These are phyloP conservation scores for Pachysandra terminalis DNA, from an alignment of 164 flowering plant species.

Conservation along the genomic window DNA sequence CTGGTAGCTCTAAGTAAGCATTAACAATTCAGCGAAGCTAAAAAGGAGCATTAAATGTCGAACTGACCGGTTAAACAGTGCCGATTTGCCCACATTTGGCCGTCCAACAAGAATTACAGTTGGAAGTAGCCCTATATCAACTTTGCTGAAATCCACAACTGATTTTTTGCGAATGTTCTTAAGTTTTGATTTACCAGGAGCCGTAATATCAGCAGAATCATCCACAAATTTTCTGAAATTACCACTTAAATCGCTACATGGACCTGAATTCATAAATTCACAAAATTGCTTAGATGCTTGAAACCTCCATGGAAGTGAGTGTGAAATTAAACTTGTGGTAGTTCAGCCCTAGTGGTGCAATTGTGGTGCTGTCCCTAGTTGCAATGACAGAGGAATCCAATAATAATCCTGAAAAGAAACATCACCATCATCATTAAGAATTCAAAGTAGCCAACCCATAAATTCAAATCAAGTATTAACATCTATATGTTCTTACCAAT, in stretches of 20 bases:
- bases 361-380: background rate
- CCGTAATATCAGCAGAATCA: background rate
- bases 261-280: background rate
- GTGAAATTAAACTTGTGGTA: background rate
- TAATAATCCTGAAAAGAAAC: conserved; percentile 8
- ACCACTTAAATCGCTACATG: background rate
- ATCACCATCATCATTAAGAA: background rate
- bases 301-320: conserved; percentile 1
- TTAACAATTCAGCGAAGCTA: background rate
- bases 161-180: conserved; percentile 18
- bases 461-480: background rate
- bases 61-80: conserved; percentile 85
- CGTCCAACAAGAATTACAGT: conserved; percentile 83
- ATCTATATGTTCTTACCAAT: conserved; percentile 1
- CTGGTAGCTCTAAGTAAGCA: background rate
- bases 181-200: conserved; percentile 3
- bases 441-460: background rate
- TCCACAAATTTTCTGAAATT: background rate
- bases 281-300: conserved; percentile 9
- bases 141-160: conserved; percentile 62
- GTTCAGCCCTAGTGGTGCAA: background rate
- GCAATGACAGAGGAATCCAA: background rate
- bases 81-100: conserved; percentile 98
- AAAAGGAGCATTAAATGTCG: too few species aligned
- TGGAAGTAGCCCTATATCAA: conserved; percentile 63